Conservation (phyloP, 2,329 filamentous ascomycete genomes). For the Colletotrichum cuscutae region DNA sequence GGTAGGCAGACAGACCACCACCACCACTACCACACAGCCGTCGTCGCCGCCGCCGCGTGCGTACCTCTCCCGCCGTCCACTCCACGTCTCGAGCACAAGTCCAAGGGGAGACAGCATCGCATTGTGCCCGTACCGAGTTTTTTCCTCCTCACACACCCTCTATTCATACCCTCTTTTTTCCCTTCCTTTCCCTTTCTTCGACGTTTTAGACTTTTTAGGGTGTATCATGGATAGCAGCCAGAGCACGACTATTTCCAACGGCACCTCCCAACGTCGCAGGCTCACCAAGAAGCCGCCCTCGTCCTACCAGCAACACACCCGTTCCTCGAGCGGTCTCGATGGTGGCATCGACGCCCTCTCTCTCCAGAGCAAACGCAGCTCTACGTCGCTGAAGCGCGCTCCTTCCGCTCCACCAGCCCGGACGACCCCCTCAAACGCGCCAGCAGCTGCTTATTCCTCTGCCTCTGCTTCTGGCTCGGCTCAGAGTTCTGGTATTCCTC, state of each 20-base stretch:
- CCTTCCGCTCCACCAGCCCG: constrained; percentile 67
- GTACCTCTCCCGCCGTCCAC: not conserved
- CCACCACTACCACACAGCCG: not conserved
- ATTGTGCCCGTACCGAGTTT: constrained; percentile 21
- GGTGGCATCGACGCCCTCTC: constrained; percentile 65
- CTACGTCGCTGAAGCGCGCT: constrained; percentile 69
- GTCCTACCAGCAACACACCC: constrained; percentile 52
- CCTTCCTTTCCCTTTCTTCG: constrained; percentile 19
- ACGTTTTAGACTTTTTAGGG: constrained; percentile 36
- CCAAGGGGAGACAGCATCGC: constrained; percentile 14
- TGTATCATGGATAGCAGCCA: constrained; percentile 59
- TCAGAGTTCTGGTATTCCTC: not conserved
- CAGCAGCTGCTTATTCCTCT: constrained; percentile 38
- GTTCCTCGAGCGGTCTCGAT: constrained; percentile 62
- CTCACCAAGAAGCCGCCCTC: constrained; percentile 72
- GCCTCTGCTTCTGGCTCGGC: constrained; percentile 38
- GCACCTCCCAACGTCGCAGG: constrained; percentile 65
- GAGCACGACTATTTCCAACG: constrained; percentile 52
- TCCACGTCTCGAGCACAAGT: constrained; percentile 14
- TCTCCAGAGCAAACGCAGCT: constrained; percentile 72
- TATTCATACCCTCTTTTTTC: constrained; percentile 31
- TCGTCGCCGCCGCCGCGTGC: not conserved
- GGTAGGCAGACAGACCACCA: not conserved
- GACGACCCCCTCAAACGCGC: constrained; percentile 55
- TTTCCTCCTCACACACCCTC: constrained; percentile 37